phyloP scores from a whole-genome alignment of 352 stramenopile genomes.

The Achlya hypogyna region DNA sequence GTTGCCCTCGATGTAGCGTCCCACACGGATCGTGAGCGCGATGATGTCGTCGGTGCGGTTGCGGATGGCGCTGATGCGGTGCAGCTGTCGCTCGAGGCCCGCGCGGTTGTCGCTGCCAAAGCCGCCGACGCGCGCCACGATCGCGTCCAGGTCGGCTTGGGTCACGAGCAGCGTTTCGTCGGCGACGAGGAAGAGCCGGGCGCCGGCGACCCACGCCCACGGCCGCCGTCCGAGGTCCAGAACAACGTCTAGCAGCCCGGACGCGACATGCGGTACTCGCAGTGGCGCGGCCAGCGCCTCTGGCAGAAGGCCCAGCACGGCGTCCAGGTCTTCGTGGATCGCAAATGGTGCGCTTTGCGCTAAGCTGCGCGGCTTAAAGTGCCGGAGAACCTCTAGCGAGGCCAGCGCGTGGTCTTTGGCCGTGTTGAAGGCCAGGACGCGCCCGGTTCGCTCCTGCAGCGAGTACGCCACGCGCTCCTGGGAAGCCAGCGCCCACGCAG shows the following conservation, averaged over 20 bases:
- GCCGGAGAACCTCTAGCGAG: not conserved
- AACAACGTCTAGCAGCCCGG: conserved; percentile 31
- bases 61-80: conserved; percentile 71
- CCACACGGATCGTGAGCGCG: conserved; percentile 65
- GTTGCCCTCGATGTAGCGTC: conserved; percentile 47
- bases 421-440: not conserved
- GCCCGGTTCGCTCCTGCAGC: not conserved
- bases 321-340: not conserved
- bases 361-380: not conserved
- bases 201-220: conserved; percentile 27
- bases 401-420: not conserved
- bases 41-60: conserved; percentile 46
- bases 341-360: not conserved
- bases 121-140: conserved; percentile 35
- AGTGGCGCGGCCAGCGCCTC: not conserved
- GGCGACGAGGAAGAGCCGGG: conserved; percentile 25
- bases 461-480: not conserved
- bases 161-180: conserved; percentile 26
- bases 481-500: not conserved
- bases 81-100: conserved; percentile 56
- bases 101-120: conserved; percentile 77
- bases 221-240: conserved; percentile 31
- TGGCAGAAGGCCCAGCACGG: not conserved
- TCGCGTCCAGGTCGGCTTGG: conserved; percentile 39
- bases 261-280: not conserved